Evolutionary conservation across 305 asterid species (phyloP).

Genomic region (Salvia sclarea): DNA sequence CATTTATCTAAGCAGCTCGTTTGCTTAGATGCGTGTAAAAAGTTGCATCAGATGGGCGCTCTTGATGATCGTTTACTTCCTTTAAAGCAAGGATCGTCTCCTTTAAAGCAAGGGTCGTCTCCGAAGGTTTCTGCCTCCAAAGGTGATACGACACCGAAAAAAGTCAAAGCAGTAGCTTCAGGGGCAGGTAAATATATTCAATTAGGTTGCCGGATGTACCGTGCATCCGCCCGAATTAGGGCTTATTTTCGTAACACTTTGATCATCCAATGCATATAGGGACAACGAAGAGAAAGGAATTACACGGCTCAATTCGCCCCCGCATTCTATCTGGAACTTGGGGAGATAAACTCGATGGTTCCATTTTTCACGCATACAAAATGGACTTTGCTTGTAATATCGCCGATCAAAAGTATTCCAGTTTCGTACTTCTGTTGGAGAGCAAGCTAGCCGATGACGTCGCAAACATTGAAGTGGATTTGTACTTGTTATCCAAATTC

Average conservation of each 20-base stretch:
- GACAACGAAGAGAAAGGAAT: slow-evolving; percentile 92
- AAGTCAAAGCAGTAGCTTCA: slow-evolving; percentile 39
- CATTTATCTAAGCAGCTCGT: slow-evolving; percentile 67
- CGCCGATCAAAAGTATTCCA: slow-evolving; percentile 53
- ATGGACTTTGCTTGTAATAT: slow-evolving; percentile 65
- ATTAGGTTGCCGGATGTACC: no score
- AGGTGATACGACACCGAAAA: neutral
- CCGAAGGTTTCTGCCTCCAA: slow-evolving; percentile 36
- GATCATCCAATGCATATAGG: slow-evolving; percentile 52
- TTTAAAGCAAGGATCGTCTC: slow-evolving; percentile 38
- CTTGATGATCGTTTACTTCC: slow-evolving; percentile 68
- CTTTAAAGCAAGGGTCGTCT: slow-evolving; percentile 38
- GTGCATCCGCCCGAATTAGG: no score
- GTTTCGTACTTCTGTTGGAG: slow-evolving; percentile 79
- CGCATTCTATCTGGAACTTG: slow-evolving; percentile 60
- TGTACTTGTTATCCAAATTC: slow-evolving; percentile 65
- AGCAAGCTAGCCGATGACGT: slow-evolving; percentile 82
- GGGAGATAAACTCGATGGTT: slow-evolving; percentile 55
- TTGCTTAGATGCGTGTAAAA: slow-evolving; percentile 87
- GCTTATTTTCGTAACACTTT: neutral
- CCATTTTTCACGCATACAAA: slow-evolving; percentile 67
- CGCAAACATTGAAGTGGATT: slow-evolving; percentile 76
- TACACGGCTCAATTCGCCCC: slow-evolving; percentile 68
- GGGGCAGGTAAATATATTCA: slow-evolving; percentile 57
- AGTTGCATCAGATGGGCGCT: slow-evolving; percentile 70